Conservation (phyloP, 1,139 yeast species). For the Petasospora rhodanensis region DNA sequence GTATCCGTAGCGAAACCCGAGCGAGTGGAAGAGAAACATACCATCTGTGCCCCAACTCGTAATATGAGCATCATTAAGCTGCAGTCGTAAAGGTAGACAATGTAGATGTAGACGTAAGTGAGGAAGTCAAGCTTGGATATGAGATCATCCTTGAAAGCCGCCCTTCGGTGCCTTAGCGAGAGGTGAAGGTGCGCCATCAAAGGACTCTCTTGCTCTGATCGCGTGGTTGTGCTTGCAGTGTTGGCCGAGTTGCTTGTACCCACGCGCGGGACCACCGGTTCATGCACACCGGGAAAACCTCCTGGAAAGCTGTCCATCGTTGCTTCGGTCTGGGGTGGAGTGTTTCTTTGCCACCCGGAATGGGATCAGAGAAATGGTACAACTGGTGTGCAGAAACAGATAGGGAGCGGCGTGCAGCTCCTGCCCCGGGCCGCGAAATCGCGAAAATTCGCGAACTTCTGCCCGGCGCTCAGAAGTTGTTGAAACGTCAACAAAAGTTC, state of each 20-base stretch:
- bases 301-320: slow-evolving; percentile 9
- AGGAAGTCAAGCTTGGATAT: slow-evolving; percentile 8
- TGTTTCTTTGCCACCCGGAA: neutral
- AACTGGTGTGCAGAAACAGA: too few relatives aligned
- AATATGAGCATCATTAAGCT: slow-evolving; percentile 18
- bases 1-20: neutral
- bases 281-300: slow-evolving; percentile 5
- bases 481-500: slow-evolving; percentile 11
- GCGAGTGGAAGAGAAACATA: slow-evolving; percentile 6
- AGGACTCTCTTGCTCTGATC: slow-evolving; percentile 1
- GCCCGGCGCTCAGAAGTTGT: slow-evolving; percentile 4
- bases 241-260: neutral
- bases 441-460: slow-evolving; percentile 1
- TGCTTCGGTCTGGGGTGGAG: neutral
- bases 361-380: neutral
- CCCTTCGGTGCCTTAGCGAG: slow-evolving; percentile 14
- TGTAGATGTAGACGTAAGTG: slow-evolving; percentile 10
- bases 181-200: slow-evolving; percentile 1
- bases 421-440: too few relatives aligned
- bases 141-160: slow-evolving; percentile 14
- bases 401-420: too few relatives aligned
- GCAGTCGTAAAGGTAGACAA: slow-evolving; percentile 24
- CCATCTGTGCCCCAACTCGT: slow-evolving; percentile 14
- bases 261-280: slow-evolving; percentile 1
- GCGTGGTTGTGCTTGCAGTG: neutral